Evolutionary conservation across 2,329 filamentous ascomycete genomes (phyloP), one percentile per base, ranked within the genome.

Genomic region (Zarea fungicola): DNA sequence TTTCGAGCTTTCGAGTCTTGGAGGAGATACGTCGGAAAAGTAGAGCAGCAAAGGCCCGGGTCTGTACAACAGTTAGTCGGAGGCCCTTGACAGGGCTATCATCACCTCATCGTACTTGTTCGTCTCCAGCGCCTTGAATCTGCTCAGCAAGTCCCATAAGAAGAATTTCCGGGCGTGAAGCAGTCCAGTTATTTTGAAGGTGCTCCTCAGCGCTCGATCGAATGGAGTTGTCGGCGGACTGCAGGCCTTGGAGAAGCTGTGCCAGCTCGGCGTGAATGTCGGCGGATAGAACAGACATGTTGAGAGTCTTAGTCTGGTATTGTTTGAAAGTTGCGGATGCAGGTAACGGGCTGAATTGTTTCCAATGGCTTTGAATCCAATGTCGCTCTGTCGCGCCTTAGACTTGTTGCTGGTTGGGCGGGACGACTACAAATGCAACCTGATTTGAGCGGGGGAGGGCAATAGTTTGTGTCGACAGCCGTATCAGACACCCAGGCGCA

Each of bases 111-210:
- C 68, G 47, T 77, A 93, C 89, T 52, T 80, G 76, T 58, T 81
- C 74, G 62, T 92, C 84, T 58, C 81, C 80, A n/a, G 87, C 83
- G 56, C 79, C 83, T 62, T 88, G 83, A 59, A 96, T 84, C 71
- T 97, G 92, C 72, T 97, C 93, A 34, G 87, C 91, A 60, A 99
- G 74, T 56, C 91, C 93, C 86, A 97, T 93, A 64, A 99, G 74
- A 58, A 97, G 76, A 59, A 95, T 78, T 62, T 96, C 91, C 29
- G 93, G 91, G 53, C 87, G 81, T 50, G 81, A 78, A 54, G 75
- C 73, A 29, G 90, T 87, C 93, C 93, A 99, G 76, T 90, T 91
- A 69, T 82, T 88, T 67, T 89, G 88, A 54, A 99, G 75, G 66
- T 91, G 86, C 56, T 95, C 89, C 70, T 99, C 93, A 45, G 92